A percentile compares a stretch with the other conserved stretches of the same genome.
Evolutionary conservation across 768 basidiomycete genomes (phyloP).

Genomic region (Tulasnella sp.): DNA sequence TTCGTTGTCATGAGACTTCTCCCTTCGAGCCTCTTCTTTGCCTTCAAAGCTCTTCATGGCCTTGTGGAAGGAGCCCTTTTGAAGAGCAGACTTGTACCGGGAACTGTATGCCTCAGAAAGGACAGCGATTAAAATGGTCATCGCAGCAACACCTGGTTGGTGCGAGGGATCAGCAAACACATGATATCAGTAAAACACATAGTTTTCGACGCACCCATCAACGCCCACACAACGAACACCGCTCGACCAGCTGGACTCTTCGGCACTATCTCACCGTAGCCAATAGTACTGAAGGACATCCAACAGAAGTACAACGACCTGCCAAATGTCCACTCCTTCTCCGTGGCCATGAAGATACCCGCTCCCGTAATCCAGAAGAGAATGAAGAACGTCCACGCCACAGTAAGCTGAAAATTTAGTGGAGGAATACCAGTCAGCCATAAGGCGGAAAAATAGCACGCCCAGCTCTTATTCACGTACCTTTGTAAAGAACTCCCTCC

Average conservation of each 20-base stretch:
- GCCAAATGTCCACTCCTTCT: slow-evolving; percentile 59
- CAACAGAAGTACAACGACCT: slow-evolving; percentile 67
- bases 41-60: slow-evolving; percentile 47
- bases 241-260: slow-evolving; percentile 64
- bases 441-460: background rate
- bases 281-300: slow-evolving; percentile 62
- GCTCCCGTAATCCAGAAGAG: slow-evolving; percentile 78
- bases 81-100: slow-evolving; percentile 56
- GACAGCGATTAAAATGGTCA: slow-evolving; percentile 40
- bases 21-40: slow-evolving; percentile 28
- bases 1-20: background rate
- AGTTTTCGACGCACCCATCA: slow-evolving; percentile 46
- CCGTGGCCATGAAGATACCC: slow-evolving; percentile 62
- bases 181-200: too few species aligned
- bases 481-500: slow-evolving; percentile 54
- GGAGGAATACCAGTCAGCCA: background rate
- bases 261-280: slow-evolving; percentile 55
- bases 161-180: background rate
- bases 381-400: slow-evolving; percentile 61
- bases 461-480: slow-evolving; percentile 33
- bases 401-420: slow-evolving; percentile 35
- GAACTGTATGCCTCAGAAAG: slow-evolving; percentile 62
- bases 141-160: slow-evolving; percentile 10
- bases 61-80: slow-evolving; percentile 43
- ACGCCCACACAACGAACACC: slow-evolving; percentile 73